Evolutionary conservation across 129 eudicot genomes (phyloP).

Genomic region (Flaveria robusta): DNA sequence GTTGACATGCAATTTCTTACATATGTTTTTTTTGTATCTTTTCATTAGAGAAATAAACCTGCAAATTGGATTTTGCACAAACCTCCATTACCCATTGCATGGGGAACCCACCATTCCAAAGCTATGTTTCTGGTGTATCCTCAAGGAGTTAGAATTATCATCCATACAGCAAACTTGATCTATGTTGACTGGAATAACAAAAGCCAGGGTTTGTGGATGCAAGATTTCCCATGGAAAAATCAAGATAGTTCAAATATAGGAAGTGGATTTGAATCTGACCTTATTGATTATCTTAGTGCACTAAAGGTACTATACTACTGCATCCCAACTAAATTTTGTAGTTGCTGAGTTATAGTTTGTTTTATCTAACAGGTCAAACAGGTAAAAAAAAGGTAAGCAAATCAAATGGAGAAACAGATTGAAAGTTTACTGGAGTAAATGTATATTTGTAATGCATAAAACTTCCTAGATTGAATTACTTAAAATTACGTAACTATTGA

Average conservation of each 20-base stretch:
- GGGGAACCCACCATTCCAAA: slow-evolving; percentile 98
- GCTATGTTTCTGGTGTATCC: slow-evolving; percentile 97
- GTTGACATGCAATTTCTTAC: slow-evolving; percentile 20
- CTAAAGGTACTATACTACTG: slow-evolving; percentile 64
- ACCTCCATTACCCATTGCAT: slow-evolving; percentile 92
- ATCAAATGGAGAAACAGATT: neutral
- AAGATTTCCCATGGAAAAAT: slow-evolving; percentile 97
- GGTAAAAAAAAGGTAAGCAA: neutral
- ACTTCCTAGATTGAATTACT: neutral
- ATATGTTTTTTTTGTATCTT: slow-evolving; percentile 33
- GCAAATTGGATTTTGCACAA: slow-evolving; percentile 89
- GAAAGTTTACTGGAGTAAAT: neutral
- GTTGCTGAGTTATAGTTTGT: neutral
- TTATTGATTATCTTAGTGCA: slow-evolving; percentile 69
- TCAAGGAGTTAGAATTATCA: slow-evolving; percentile 83
- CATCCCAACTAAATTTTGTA: slow-evolving; percentile 4
- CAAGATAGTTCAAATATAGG: slow-evolving; percentile 49
- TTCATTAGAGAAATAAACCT: slow-evolving; percentile 70
- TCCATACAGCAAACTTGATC: slow-evolving; percentile 96
- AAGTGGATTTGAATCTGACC: slow-evolving; percentile 77
- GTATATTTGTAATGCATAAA: neutral
- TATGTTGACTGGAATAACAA: slow-evolving; percentile 97
- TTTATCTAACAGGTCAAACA: neutral
- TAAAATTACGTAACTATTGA: neutral
- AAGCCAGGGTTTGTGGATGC: slow-evolving; percentile 98